Base-by-base conservation (phyloP, 2,329 filamentous ascomycete genomes). In the Xylaria sp. region DNA sequence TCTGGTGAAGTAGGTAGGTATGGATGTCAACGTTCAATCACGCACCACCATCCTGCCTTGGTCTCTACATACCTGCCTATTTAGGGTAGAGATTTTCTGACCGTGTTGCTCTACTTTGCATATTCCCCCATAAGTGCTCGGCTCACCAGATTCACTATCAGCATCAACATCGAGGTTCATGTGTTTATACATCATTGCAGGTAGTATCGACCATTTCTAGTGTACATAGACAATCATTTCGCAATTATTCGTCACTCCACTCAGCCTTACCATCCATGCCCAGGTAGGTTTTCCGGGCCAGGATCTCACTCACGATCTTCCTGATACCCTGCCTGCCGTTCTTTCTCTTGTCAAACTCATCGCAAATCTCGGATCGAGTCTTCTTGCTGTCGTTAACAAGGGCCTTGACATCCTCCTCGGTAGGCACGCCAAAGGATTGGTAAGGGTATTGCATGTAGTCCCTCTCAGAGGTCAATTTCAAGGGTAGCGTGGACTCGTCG, bases 401-500 rank as follows among this genome's bases (percentile, higher is more conserved):
- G 8, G 64, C 52, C 67, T 76, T 68, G 13, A 89, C 75, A 47
- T 89, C 81, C 38, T 65, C 63, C 74, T 97, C 92, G 1, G 78
- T 81, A 4, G 93, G 94, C 56, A 97, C 77, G 4, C 87, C 88
- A 24, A 92, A 85, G 64, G 74, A 76, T 11, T 74, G 72, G 71
- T 90, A 84, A 1, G 92, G 93, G 72, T 97, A 97, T 54, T 87
- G 76, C 4, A 67, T 70, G 74, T 88, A 97, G 63, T 89, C 81
- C 11, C 76, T 72, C 48, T 78, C 69, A 53, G 78, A 86, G 54
- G 92, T 76, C 48, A 96, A 78, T 42, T 77, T 61, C 41, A 97
- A 74, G 48, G 75, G 71, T 41, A 74, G 61, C 34, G 73, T 64
- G 42, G 70, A 73, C 13, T 78, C 72, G 38, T 75, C 63, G 73